phyloP scores from a whole-genome alignment of 345 rosid genomes.

The Acer negundo region DNA sequence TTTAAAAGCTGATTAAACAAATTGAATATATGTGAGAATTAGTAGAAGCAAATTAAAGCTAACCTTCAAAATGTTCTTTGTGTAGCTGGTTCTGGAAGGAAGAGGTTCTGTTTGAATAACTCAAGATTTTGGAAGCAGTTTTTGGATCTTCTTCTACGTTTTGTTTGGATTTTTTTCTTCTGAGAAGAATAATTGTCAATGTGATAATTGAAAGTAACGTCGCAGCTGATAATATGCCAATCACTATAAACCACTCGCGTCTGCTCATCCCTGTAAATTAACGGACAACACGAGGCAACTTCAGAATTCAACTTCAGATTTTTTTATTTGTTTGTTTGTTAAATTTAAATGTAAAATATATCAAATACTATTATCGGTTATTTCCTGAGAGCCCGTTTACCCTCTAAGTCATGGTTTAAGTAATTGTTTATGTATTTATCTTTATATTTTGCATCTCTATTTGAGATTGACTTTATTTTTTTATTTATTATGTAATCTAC shows the following conservation, averaged over 20 bases:
- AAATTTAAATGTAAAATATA: not conserved
- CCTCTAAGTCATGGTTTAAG: too few species aligned
- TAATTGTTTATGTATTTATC: too few species aligned
- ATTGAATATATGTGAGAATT: too few species aligned
- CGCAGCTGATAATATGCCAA: constrained; percentile 35
- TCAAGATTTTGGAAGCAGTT: constrained; percentile 38
- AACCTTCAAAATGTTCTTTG: constrained; percentile 48
- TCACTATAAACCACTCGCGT: constrained; percentile 34
- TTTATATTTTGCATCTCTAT: too few species aligned
- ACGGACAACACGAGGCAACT: constrained; percentile 15
- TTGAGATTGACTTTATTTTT: too few species aligned
- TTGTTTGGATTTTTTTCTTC: constrained; percentile 26
- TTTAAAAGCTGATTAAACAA: too few species aligned
- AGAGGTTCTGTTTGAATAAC: constrained; percentile 23
- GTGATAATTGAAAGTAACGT: constrained; percentile 26
- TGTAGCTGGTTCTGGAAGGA: constrained; percentile 33
- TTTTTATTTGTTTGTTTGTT: too few species aligned
- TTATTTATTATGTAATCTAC: too few species aligned
- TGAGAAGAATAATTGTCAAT: constrained; percentile 25
- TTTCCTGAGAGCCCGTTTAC: too few species aligned
- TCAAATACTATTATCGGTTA: too few species aligned
- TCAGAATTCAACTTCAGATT: not conserved
- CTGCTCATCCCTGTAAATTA: constrained; percentile 27
- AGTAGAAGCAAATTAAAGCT: constrained; percentile 19
- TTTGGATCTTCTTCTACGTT: constrained; percentile 26